phyloP scores from a whole-genome alignment of 2,329 filamentous ascomycete genomes.

The Calcarisporium arbuscula region DNA sequence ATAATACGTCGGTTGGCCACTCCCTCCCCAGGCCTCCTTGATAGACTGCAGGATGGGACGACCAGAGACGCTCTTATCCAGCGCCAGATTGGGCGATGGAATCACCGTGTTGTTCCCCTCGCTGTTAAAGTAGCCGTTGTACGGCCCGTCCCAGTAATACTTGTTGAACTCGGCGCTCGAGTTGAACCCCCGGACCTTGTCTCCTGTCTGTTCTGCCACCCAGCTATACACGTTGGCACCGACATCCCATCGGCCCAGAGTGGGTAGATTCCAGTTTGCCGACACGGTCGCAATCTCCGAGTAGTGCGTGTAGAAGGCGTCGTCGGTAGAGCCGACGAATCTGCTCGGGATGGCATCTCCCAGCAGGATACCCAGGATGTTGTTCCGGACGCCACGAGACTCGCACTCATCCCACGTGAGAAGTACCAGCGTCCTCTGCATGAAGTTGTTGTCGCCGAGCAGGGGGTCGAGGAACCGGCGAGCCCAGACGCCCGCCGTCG shows the following conservation, averaged over 20 bases:
- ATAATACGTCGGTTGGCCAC: constrained; percentile 35
- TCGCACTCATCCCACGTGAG: constrained; percentile 77
- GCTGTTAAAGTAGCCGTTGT: constrained; percentile 42
- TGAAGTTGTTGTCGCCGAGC: constrained; percentile 62
- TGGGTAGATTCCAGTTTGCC: constrained; percentile 64
- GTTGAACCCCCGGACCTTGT: constrained; percentile 36
- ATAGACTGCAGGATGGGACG: constrained; percentile 31
- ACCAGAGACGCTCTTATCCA: constrained; percentile 23
- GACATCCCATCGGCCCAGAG: constrained; percentile 65
- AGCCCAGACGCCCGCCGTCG: constrained; percentile 62
- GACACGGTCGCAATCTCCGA: constrained; percentile 59
- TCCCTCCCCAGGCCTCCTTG: constrained; percentile 29
- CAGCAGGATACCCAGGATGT: constrained; percentile 63
- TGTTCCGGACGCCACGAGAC: constrained; percentile 61
- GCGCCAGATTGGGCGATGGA: constrained; percentile 33
- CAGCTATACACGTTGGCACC: constrained; percentile 62
- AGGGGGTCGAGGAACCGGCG: constrained; percentile 64
- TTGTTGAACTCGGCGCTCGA: constrained; percentile 29
- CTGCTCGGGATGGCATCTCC: constrained; percentile 64
- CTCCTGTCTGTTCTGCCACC: constrained; percentile 56
- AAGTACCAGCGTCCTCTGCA: constrained; percentile 67
- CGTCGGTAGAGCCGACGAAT: constrained; percentile 63
- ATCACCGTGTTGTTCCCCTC: constrained; percentile 26
- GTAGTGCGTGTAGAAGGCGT: constrained; percentile 68
- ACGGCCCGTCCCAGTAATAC: constrained; percentile 47